Base-by-base conservation (phyloP, 2,329 filamentous ascomycete genomes). In the Aspergillus jensenii region DNA sequence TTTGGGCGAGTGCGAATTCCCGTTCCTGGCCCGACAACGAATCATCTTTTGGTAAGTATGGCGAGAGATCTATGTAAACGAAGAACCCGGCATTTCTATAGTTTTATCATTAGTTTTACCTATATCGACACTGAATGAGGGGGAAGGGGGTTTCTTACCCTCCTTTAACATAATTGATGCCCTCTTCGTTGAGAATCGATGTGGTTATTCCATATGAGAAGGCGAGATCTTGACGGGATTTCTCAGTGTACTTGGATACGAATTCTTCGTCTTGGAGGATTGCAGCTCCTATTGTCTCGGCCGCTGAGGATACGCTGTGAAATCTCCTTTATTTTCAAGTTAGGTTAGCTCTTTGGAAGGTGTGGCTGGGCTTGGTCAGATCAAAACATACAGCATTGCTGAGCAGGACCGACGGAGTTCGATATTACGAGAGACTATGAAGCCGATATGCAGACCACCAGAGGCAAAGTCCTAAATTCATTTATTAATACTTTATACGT, bases 1-100 rank as follows among this genome's bases (percentile, higher is more conserved):
- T 75, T 61, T 78, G 71, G 0, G 78, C 77, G 12, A 85, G 65
- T 12, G 67, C 71, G 60, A 78, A 79, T 62, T 84, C 80, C 1
- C 72, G 65, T 49, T 76, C 74, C 46, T 64, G 63, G 0, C 50
- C 25, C 1, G 60, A 31, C 2, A 71, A 59, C 2, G 56, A 61
- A 1, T 39, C n/a, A 2, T 50, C 43, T 6, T 52, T 44, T 0
- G 65, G 68, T 37, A 84, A 65, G 56, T 75, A 80, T 0, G 75
- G 74, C 0, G 76, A 78, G 15, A 72, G 61, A 58, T 81, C 74
- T 12, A 78, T 65, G 68, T 78, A 81, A 4, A 81, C 54, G 56
- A 80, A 81, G 62, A 81, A 79, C 0, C 76, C 79, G 12, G 78
- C 78, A 59, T 79, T 79, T 19, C 69, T 56, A 27, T 11, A 14